These are phyloP conservation scores for Podospora appendiculata DNA, from an alignment of 495 filamentous ascomycete species.

Conservation along the genomic window DNA sequence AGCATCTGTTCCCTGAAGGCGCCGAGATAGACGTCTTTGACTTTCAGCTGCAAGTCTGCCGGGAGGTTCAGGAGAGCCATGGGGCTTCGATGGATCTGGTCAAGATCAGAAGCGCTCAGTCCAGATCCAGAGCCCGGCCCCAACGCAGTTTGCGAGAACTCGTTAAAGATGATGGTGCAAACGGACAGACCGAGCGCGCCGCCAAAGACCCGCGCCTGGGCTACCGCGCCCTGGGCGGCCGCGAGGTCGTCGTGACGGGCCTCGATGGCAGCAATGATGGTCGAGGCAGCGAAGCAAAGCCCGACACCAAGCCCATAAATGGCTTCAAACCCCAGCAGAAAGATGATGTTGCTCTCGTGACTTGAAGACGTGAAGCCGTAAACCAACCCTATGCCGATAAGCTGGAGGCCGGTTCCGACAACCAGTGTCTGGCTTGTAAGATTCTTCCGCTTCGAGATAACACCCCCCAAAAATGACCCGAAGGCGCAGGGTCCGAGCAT, in stretches of 20 bases:
- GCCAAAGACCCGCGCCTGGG: conserved; percentile 50
- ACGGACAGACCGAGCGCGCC: conserved; percentile 46
- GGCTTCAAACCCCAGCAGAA: conserved; percentile 44
- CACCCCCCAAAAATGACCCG: conserved; percentile 42
- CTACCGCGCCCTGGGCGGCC: conserved; percentile 46
- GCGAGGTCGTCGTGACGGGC: conserved; percentile 39
- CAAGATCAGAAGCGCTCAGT: conserved; percentile 11
- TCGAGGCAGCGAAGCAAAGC: conserved; percentile 39
- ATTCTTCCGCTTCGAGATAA: conserved; percentile 35
- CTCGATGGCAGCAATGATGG: conserved; percentile 44
- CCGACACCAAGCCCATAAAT: conserved; percentile 50
- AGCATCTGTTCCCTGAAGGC: conserved; percentile 19
- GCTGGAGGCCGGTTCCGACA: conserved; percentile 39
- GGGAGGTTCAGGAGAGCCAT: conserved; percentile 4
- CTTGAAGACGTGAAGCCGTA: conserved; percentile 26
- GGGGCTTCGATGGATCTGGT: conserved; percentile 11
- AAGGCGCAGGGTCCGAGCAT: conserved; percentile 44
- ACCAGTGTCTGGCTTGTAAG: conserved; percentile 45
- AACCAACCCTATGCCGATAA: conserved; percentile 44
- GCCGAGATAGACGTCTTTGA: conserved; percentile 11
- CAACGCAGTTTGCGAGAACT: conserved; percentile 3
- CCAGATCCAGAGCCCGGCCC: conserved; percentile 9
- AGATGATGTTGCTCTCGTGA: conserved; percentile 17
- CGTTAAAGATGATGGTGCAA: conserved; percentile 38
- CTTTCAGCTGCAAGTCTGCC: neutral